Evolutionary conservation across 2,329 filamentous ascomycete species (phyloP).

Genomic region (Periconia sp.): DNA sequence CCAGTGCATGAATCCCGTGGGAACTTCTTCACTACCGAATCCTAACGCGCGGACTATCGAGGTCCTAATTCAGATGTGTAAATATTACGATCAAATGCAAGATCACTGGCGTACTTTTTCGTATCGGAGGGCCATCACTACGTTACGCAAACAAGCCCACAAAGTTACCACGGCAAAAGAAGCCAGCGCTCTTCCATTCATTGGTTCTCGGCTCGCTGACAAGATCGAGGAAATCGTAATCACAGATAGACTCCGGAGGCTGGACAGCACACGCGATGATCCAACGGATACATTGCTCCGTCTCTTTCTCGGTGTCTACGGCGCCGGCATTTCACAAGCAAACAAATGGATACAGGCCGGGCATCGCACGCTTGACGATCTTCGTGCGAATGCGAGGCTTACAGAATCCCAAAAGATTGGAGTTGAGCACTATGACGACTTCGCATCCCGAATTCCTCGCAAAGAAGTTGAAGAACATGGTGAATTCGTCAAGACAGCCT

Average conservation of each 20-base stretch:
- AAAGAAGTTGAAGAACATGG: constrained; percentile 75
- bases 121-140: constrained; percentile 79
- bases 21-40: constrained; percentile 56
- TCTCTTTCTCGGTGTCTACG: constrained; percentile 79
- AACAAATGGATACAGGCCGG: constrained; percentile 79
- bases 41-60: constrained; percentile 80
- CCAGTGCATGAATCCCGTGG: constrained; percentile 65
- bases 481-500: constrained; percentile 64
- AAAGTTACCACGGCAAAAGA: constrained; percentile 73
- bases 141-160: constrained; percentile 67
- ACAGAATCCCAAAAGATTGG: constrained; percentile 75
- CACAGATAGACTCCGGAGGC: constrained; percentile 72
- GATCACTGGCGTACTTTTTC: constrained; percentile 78
- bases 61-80: constrained; percentile 77
- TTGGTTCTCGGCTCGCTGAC: constrained; percentile 75
- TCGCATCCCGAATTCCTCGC: constrained; percentile 79
- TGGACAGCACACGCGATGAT: constrained; percentile 74
- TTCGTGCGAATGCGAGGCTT: constrained; percentile 66
- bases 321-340: constrained; percentile 73
- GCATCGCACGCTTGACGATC: constrained; percentile 74
- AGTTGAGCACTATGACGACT: constrained; percentile 79
- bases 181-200: constrained; percentile 69
- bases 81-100: constrained; percentile 75
- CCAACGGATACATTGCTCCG: constrained; percentile 69
- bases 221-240: constrained; percentile 90